Evolutionary conservation across 1,284 basidiomycete genomes (phyloP).

Genomic region (Microbotryum silenes-acaulis): DNA sequence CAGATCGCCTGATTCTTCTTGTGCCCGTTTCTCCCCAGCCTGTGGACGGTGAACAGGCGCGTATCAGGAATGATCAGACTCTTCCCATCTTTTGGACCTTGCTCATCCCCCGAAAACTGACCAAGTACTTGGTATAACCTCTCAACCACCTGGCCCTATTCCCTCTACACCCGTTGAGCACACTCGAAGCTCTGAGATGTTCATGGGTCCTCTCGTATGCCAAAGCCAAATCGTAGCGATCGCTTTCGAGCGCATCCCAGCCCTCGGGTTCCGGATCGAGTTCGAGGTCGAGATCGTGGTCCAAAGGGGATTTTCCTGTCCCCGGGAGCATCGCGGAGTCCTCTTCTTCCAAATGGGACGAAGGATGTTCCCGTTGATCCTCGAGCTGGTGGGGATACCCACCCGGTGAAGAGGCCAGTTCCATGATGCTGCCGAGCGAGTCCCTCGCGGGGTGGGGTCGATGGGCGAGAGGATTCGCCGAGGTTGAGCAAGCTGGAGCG

Average conservation of each 20-base stretch:
- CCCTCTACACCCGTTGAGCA: constrained; percentile 57
- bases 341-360: background rate
- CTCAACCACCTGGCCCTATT: constrained; percentile 67
- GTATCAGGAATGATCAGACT: background rate
- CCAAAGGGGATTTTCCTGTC: background rate
- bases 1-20: constrained; percentile 33
- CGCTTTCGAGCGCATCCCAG: constrained; percentile 42
- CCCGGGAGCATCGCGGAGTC: background rate
- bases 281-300: background rate
- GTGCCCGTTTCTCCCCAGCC: constrained; percentile 34
- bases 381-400: background rate
- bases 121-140: constrained; percentile 75
- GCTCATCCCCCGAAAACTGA: constrained; percentile 45
- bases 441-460: background rate
- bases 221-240: constrained; percentile 59
- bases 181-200: constrained; percentile 62
- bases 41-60: background rate
- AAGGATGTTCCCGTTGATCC: background rate
- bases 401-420: background rate
- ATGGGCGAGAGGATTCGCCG: background rate
- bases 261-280: background rate
- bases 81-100: background rate
- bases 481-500: background rate
- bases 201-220: constrained; percentile 71
- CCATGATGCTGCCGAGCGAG: background rate